phyloP scores from a whole-genome alignment of 2,329 filamentous ascomycete species.

The Aspergillus pseudoviridinutans region DNA sequence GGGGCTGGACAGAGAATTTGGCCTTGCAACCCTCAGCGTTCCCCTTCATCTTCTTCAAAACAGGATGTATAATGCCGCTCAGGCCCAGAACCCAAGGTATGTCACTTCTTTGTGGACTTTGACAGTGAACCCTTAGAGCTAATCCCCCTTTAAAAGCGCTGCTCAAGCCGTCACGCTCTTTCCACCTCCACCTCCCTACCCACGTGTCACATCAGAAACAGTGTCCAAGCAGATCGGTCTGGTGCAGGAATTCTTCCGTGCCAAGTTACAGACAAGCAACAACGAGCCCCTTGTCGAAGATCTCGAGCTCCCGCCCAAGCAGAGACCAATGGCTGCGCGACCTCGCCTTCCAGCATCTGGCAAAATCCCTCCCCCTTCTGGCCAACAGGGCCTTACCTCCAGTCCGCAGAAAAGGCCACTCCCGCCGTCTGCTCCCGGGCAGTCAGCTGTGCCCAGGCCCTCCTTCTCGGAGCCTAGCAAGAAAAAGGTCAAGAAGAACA shows the following conservation, averaged over 20 bases:
- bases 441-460: constrained; percentile 22
- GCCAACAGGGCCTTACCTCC: constrained; percentile 26
- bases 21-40: constrained; percentile 80
- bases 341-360: constrained; percentile 45
- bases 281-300: constrained; percentile 86
- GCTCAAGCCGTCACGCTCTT: constrained; percentile 53
- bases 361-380: constrained; percentile 39
- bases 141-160: constrained; percentile 15
- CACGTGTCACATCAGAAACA: constrained; percentile 74
- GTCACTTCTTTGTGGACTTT: constrained; percentile 15
- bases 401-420: constrained; percentile 42
- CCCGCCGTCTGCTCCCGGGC: constrained; percentile 22
- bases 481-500: constrained; percentile 42
- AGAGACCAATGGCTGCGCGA: constrained; percentile 53
- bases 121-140: constrained; percentile 3
- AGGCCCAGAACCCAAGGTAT: constrained; percentile 65
- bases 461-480: constrained; percentile 36
- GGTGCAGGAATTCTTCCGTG: constrained; percentile 85
- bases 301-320: constrained; percentile 89
- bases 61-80: constrained; percentile 79
- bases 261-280: constrained; percentile 78
- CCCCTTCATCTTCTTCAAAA: constrained; percentile 92
- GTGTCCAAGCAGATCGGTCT: constrained; percentile 79
- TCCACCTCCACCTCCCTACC: constrained; percentile 64
- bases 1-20: constrained; percentile 86